Base-by-base conservation (phyloP, 805 yeast genomes). In the Hanseniaspora thailandica region DNA sequence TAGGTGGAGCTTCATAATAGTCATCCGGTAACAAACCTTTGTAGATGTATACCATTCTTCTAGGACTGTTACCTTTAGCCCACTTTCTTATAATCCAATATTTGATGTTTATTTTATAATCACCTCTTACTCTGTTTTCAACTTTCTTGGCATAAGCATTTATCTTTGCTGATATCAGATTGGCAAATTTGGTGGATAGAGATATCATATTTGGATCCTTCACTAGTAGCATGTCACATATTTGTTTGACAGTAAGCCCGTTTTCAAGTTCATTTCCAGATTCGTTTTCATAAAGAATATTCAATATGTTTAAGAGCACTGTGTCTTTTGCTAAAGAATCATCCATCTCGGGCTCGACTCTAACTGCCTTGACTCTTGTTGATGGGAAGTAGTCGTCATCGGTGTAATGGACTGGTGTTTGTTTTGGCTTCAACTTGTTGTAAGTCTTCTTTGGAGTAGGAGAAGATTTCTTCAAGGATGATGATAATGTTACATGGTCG, bases 191-290 rank as follows among this genome's bases (percentile, higher is more conserved):
- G 19, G 90, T 81, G 3, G 88, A 82, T 55, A 85, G 66, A 56
- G 79, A 83, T 4, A 88, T 84, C 88, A 84, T 85, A 47, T 84
- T 88, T 1, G 94, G 94, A 64, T 85, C 90, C 60, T 77, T 75
- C 54, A 80, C 86, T 47, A 80, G 70, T 46, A 85, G 70, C 55
- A 81, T 76, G 65, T 85, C 95, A 68, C 94, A 85, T 55, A 85
- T 76, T 63, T 85, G 94, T 63, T 85, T 85, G 31, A 85, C 95
- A n/a, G 95, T 85, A 88, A 85, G 83, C 58, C 95, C 95, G 48
- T 84, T 82, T 50, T 75, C 76, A 9, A 40, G 12, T 1, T 81
- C 68, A 12, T 48, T 48, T 19, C 52, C 52, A 23, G 52, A 48
- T 63, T 85, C 95, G 57, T 75, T 71, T 56, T 82, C 89, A 66